Conservation (phyloP, 2,329 filamentous ascomycete genomes). For the Aureobasidium sp. region DNA sequence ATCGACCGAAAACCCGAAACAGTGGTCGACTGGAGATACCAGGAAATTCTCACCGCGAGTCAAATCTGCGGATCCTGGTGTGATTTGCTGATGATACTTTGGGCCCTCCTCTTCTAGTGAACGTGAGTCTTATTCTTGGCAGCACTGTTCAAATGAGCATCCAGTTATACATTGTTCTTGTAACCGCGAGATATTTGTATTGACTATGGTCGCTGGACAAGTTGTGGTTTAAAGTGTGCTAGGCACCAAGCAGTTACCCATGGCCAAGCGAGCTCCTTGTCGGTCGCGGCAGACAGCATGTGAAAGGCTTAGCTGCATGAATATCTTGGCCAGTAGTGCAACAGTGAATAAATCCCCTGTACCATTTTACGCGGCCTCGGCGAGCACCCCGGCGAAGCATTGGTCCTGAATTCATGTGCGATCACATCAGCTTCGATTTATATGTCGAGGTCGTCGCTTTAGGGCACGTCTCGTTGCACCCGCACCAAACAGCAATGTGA, state of each 20-base stretch:
- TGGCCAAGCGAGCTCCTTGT: background rate
- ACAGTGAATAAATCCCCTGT: background rate
- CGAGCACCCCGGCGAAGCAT: background rate
- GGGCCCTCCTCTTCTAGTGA: background rate
- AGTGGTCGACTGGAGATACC: background rate
- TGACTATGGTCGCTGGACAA: background rate
- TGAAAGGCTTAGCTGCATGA: background rate
- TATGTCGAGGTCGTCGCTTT: background rate
- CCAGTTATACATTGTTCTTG: background rate
- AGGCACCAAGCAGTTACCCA: background rate
- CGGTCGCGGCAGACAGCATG: background rate
- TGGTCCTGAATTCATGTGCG: background rate
- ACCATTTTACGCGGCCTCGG: background rate
- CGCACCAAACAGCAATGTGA: background rate
- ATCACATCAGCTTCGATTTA: background rate
- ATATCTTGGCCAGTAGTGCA: background rate
- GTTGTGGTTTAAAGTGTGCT: background rate
- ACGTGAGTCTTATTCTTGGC: background rate
- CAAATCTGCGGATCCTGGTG: background rate
- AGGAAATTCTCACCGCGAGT: background rate
- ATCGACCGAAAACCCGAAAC: background rate
- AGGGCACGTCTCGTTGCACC: background rate
- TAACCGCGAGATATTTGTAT: background rate
- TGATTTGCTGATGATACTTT: background rate
- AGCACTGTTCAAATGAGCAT: too few species aligned